Evolutionary conservation across 495 filamentous ascomycete genomes (phyloP).

Genomic region (Neurospora sp.): DNA sequence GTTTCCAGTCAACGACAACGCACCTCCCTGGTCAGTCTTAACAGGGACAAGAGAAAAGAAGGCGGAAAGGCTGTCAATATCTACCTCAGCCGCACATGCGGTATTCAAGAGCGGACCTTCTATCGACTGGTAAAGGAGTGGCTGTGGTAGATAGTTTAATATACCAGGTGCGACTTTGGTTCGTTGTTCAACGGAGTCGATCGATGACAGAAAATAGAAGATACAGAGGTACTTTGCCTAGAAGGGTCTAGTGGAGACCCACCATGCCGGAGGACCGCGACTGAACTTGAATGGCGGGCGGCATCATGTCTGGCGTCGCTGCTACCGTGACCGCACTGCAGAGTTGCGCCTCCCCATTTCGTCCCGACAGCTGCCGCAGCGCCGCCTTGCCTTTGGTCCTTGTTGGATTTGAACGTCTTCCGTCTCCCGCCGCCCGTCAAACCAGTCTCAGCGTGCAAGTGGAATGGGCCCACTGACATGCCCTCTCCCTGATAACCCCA

Average conservation of each 20-base stretch:
- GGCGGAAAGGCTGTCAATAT: not conserved
- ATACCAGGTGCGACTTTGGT: not conserved
- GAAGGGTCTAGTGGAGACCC: not conserved
- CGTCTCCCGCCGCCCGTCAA: conserved; percentile 14
- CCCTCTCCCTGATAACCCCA: not conserved
- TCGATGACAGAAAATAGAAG: not conserved
- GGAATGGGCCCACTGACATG: not conserved
- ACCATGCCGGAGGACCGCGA: not conserved
- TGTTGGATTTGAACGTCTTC: conserved; percentile 17
- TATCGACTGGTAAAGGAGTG: not conserved
- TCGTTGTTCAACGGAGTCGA: not conserved
- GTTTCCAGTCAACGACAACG: not conserved
- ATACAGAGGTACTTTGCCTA: not conserved
- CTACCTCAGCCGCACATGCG: not conserved
- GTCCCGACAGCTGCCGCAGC: conserved; percentile 21
- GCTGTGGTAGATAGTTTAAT: not conserved
- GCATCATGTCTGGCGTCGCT: not conserved
- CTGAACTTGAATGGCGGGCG: not conserved
- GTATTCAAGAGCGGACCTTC: not conserved
- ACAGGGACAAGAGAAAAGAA: not conserved
- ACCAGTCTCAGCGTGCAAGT: conserved; percentile 1
- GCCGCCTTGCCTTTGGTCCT: conserved; percentile 12
- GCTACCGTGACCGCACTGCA: not conserved
- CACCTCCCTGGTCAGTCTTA: not conserved
- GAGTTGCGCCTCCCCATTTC: conserved; percentile 17